Evolutionary conservation across 176 grass and related monocot species (phyloP).

Genomic region (Phragmites australis): DNA sequence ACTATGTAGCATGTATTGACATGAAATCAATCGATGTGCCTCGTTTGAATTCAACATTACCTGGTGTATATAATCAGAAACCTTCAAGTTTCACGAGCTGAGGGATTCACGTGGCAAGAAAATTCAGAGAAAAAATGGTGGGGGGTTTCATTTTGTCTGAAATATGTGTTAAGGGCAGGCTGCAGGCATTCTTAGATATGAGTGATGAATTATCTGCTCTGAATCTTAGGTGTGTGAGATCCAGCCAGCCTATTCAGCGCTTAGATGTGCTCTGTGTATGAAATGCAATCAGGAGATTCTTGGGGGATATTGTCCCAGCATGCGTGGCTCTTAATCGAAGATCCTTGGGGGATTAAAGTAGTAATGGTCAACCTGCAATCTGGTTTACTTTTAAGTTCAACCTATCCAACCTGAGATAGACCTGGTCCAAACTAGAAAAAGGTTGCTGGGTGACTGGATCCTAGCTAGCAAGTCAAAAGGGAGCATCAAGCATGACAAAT

Average conservation of each 20-base stretch:
- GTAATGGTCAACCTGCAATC: constrained; percentile 8
- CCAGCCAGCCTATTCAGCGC: no score
- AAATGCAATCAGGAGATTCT: background rate
- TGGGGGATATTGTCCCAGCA: background rate
- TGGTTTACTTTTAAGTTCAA: background rate
- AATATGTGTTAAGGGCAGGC: background rate
- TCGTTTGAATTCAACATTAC: no score
- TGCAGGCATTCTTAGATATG: background rate
- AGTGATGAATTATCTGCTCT: background rate
- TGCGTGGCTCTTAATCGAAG: background rate
- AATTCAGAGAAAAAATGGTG: no score
- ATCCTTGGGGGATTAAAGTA: background rate
- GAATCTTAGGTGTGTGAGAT: no score
- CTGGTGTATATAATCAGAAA: no score
- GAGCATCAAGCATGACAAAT: background rate
- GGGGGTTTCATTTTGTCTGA: background rate
- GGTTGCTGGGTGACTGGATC: background rate
- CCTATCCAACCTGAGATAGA: background rate
- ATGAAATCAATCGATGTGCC: no score
- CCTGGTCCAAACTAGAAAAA: constrained; percentile 16
- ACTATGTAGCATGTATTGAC: no score
- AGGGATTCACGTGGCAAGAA: no score
- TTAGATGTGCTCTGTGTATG: background rate
- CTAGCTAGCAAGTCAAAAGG: constrained; percentile 23
- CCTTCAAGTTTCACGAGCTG: no score